Conservation (phyloP, 768 basidiomycete genomes). For the Mycena indigotica region DNA sequence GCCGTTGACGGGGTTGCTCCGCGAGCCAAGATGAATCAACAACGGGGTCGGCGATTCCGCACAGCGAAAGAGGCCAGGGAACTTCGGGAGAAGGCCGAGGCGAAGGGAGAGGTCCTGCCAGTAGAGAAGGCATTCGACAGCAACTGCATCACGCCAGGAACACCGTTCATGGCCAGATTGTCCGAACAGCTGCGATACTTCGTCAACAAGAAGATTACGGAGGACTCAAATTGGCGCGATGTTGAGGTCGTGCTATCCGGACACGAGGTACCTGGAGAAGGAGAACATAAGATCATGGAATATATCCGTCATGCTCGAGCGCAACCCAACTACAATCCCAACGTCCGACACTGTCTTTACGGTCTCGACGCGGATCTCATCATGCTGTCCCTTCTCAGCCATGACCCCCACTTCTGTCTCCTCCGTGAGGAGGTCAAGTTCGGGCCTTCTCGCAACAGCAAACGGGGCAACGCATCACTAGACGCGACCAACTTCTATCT, state of each 20-base stretch:
- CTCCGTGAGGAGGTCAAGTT: conserved; percentile 98
- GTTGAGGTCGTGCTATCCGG: conserved; percentile 93
- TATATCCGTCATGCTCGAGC: conserved; percentile 94
- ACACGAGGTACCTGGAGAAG: conserved; percentile 98
- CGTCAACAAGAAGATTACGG: conserved; percentile 95
- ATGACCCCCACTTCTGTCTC: conserved; percentile 98
- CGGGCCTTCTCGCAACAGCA: conserved; percentile 72
- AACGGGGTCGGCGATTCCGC: conserved; percentile 89
- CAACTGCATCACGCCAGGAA: conserved; percentile 98
- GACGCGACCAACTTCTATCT: conserved; percentile 93
- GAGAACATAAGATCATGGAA: conserved; percentile 99
- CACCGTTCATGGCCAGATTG: conserved; percentile 92
- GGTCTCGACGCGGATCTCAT: conserved; percentile 98
- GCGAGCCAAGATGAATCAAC: conserved; percentile 99
- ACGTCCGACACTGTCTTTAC: conserved; percentile 96
- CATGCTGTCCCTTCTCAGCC: conserved; percentile 95
- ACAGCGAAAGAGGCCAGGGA: conserved; percentile 93
- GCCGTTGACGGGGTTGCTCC: conserved; percentile 98
- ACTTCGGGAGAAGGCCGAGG: conserved; percentile 79
- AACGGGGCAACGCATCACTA: conserved; percentile 55
- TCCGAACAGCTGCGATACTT: conserved; percentile 94
- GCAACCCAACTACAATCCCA: conserved; percentile 94
- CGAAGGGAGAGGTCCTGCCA: conserved; percentile 89
- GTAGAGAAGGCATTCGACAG: conserved; percentile 96
- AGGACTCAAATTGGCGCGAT: conserved; percentile 93